Percentiles rank a stretch among this genome's conserved stretches.
These are phyloP conservation scores for Jatropha curcas DNA, from an alignment of 345 rosid species.

Conservation along the genomic window DNA sequence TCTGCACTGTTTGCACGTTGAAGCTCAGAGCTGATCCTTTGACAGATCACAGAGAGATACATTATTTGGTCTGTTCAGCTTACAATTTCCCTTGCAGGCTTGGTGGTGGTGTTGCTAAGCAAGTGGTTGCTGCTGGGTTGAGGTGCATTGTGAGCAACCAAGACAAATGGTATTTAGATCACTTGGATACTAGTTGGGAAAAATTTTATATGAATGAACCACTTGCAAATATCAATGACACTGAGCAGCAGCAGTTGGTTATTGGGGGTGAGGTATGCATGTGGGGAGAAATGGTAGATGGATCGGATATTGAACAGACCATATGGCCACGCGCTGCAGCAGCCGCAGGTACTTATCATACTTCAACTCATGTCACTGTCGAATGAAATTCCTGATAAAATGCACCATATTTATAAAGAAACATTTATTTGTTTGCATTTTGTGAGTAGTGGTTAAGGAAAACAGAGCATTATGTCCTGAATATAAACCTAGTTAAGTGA, in stretches of 20 bases:
- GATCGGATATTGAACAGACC: constrained; percentile 68
- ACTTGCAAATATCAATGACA: constrained; percentile 41
- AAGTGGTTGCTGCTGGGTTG: constrained; percentile 58
- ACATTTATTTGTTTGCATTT: background rate
- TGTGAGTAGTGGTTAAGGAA: background rate
- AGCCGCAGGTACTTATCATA: constrained; percentile 57
- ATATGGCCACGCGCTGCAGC: constrained; percentile 91
- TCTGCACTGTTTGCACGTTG: background rate
- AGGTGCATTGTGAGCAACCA: constrained; percentile 79
- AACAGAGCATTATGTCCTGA: background rate
- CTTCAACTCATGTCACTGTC: background rate
- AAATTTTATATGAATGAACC: constrained; percentile 64
- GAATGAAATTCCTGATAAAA: background rate
- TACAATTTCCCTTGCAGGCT: constrained; percentile 46
- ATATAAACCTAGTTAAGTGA: background rate
- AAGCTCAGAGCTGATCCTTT: background rate
- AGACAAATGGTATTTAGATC: constrained; percentile 73
- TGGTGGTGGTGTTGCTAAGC: constrained; percentile 59
- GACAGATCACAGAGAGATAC: background rate
- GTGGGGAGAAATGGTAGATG: constrained; percentile 66
- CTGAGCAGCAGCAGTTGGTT: constrained; percentile 49
- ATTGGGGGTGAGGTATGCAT: constrained; percentile 81
- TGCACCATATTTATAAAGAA: background rate
- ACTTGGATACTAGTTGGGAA: constrained; percentile 59
- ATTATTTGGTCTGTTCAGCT: background rate